Evolutionary conservation across 768 basidiomycete species (phyloP).

Genomic region (Mycena kentingensis): DNA sequence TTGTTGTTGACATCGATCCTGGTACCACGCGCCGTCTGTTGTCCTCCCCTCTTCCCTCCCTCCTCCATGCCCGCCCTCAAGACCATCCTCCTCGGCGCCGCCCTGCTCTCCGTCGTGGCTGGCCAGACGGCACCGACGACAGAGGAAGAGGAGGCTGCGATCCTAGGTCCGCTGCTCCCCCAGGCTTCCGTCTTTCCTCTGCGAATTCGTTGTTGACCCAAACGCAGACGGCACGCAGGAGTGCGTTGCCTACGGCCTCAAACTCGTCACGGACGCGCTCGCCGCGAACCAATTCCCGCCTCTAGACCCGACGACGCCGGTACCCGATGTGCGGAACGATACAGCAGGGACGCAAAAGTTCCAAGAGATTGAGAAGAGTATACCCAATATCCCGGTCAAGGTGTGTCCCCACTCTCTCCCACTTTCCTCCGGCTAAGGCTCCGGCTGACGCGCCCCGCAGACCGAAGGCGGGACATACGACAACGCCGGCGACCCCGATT

Average conservation of each 20-base stretch:
- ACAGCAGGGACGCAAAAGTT: constrained; percentile 45
- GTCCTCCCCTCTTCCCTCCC: too few relatives aligned
- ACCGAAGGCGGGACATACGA: background rate
- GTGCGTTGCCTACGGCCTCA: background rate
- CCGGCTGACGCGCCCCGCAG: background rate
- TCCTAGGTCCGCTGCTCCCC: too few relatives aligned
- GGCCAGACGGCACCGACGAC: too few relatives aligned
- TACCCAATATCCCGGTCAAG: constrained; percentile 56
- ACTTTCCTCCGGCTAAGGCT: background rate
- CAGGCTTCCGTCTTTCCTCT: too few relatives aligned
- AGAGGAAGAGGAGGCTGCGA: too few relatives aligned
- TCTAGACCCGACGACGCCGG: background rate
- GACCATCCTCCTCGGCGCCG: too few relatives aligned
- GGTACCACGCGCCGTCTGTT: too few relatives aligned
- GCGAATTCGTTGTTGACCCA: too few relatives aligned
- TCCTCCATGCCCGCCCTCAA: too few relatives aligned
- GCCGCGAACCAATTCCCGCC: background rate
- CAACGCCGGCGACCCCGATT: constrained; percentile 12
- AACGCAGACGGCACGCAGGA: too few relatives aligned
- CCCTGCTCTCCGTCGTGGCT: too few relatives aligned
- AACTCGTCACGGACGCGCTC: background rate
- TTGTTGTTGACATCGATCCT: too few relatives aligned
- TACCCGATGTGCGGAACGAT: constrained; percentile 37
- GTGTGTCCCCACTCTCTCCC: constrained; percentile 21
- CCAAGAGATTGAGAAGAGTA: constrained; percentile 41